Evolutionary conservation across 768 basidiomycete genomes (phyloP).

Genomic region (Coprinellus aureogranulatus): DNA sequence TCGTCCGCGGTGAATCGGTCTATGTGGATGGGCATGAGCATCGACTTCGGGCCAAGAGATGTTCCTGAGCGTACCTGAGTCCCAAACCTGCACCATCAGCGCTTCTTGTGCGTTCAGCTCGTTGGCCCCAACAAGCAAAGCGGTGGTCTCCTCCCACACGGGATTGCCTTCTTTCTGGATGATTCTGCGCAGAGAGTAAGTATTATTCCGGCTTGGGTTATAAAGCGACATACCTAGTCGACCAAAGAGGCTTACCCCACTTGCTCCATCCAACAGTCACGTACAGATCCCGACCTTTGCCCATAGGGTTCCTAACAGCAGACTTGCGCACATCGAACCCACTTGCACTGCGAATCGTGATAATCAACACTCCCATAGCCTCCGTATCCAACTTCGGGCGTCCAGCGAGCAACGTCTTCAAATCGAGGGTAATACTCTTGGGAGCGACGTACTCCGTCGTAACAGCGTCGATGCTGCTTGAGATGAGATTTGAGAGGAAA

Average conservation of each 20-base stretch:
- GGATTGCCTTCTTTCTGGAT: slow-evolving; percentile 61
- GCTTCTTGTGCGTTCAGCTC: slow-evolving; percentile 68
- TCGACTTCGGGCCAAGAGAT: background rate
- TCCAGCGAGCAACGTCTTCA: slow-evolving; percentile 62
- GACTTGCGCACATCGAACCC: slow-evolving; percentile 44
- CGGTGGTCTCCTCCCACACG: slow-evolving; percentile 67
- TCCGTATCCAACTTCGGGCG: slow-evolving; percentile 63
- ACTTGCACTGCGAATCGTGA: slow-evolving; percentile 62
- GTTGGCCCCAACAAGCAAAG: slow-evolving; percentile 58
- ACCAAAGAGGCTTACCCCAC: slow-evolving; percentile 64
- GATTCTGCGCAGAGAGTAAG: slow-evolving; percentile 38
- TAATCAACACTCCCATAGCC: slow-evolving; percentile 61
- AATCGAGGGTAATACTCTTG: slow-evolving; percentile 64
- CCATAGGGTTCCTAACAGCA: slow-evolving; percentile 28
- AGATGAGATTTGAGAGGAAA: slow-evolving; percentile 64
- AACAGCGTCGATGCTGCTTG: slow-evolving; percentile 62
- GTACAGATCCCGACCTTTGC: slow-evolving; percentile 49
- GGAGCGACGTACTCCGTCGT: slow-evolving; percentile 66
- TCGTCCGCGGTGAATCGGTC: slow-evolving; percentile 49
- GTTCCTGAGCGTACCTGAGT: slow-evolving; percentile 49
- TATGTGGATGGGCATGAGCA: background rate
- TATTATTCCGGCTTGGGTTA: no score
- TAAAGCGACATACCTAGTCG: slow-evolving; percentile 61
- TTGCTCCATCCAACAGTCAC: slow-evolving; percentile 66
- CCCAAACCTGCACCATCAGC: slow-evolving; percentile 67